Evolutionary conservation across 1,139 yeast genomes (phyloP).

Genomic region (Cylindricascospora bacillispora): DNA sequence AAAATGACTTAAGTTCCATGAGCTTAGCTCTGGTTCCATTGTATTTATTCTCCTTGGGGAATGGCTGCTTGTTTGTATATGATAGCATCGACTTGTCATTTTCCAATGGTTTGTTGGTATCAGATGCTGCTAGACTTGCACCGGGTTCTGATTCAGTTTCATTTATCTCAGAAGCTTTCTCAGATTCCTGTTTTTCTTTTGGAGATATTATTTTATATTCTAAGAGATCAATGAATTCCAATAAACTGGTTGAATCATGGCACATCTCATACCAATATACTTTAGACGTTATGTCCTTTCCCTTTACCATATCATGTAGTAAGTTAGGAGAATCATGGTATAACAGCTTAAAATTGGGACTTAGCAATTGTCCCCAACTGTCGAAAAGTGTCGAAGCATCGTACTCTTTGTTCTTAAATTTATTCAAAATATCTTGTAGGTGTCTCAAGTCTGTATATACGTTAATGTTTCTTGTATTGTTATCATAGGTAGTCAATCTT

Average conservation of each 20-base stretch:
- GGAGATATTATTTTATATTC: constrained; percentile 15
- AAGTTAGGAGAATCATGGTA: constrained; percentile 23
- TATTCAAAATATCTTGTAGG: constrained; percentile 11
- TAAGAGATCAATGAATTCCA: constrained; percentile 18
- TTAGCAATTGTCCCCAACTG: constrained; percentile 21
- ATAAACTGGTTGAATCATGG: constrained; percentile 16
- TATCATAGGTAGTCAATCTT: constrained; percentile 21
- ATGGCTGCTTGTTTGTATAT: constrained; percentile 9
- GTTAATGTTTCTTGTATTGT: constrained; percentile 8
- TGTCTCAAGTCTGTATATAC: constrained; percentile 19
- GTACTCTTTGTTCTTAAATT: constrained; percentile 15
- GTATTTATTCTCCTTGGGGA: constrained; percentile 22
- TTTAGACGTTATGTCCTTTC: constrained; percentile 8
- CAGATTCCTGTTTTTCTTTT: constrained; percentile 5
- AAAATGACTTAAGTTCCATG: constrained; percentile 13
- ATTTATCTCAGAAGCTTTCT: constrained; percentile 1
- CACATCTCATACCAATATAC: constrained; percentile 26
- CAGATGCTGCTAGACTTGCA: not conserved
- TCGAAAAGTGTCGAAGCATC: constrained; percentile 20
- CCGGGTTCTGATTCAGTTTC: constrained; percentile 1
- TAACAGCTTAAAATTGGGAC: constrained; percentile 20
- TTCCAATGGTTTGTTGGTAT: not conserved
- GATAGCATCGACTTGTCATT: constrained; percentile 4
- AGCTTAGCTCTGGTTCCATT: constrained; percentile 21
- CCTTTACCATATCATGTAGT: constrained; percentile 16